Percentiles rank a stretch among this genome's conserved stretches.
Evolutionary conservation across 2,329 filamentous ascomycete species (phyloP).

Genomic region (Apiospora saccharicola): DNA sequence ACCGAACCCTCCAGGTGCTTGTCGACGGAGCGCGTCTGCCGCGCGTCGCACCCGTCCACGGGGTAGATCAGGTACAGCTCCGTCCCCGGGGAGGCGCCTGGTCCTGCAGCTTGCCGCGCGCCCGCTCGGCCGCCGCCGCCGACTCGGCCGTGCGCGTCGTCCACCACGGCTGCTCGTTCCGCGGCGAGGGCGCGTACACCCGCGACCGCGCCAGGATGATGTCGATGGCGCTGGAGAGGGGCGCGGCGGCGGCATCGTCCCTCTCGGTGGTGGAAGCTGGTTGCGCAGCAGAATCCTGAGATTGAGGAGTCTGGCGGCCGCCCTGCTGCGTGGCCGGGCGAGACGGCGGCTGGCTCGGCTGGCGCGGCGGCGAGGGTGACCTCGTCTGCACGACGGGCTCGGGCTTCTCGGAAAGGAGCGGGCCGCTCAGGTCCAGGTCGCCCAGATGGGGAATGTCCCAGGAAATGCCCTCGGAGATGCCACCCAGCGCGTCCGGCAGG

Average conservation of each 20-base stretch:
- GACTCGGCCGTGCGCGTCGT: not conserved
- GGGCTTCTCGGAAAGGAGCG: not conserved
- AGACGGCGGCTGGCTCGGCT: not conserved
- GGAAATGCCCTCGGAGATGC: not conserved
- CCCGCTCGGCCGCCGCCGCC: not conserved
- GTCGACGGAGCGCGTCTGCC: not conserved
- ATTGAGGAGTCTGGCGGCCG: no score
- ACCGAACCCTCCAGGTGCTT: not conserved
- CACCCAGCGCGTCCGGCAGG: not conserved
- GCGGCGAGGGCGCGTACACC: not conserved
- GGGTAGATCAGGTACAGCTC: not conserved
- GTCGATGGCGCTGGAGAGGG: constrained; percentile 3
- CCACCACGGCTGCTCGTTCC: not conserved
- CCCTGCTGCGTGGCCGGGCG: no score
- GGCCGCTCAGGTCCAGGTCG: not conserved
- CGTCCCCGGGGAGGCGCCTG: not conserved
- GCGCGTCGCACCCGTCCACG: not conserved
- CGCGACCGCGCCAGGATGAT: constrained; percentile 13
- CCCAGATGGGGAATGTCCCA: not conserved
- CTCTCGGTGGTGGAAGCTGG: not conserved
- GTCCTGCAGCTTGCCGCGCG: not conserved
- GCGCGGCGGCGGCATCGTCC: not conserved
- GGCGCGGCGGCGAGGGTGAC: no score
- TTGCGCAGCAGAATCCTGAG: no score
- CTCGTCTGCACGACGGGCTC: not conserved